Base-by-base conservation (phyloP, 805 yeast species). In the Metschnikowia baotianmanensis region DNA sequence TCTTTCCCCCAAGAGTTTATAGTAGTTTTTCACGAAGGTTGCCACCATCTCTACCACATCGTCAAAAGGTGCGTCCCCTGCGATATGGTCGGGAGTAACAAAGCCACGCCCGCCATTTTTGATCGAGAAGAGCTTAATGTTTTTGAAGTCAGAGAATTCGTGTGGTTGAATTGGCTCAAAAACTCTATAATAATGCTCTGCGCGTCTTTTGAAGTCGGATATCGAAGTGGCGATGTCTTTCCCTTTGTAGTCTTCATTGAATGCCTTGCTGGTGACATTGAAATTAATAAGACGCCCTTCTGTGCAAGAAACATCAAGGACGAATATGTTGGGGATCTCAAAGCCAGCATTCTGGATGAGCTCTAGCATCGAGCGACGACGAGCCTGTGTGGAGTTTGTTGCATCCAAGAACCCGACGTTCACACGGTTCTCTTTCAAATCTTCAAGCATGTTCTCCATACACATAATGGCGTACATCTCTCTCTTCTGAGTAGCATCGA, bases 231-330 rank as follows among this genome's bases (percentile, higher is more conserved):
- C 70, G 48, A 78, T 76, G 31, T 77, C 74, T 48, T 68, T 66
- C 34, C 73, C 72, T 39, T 57, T 62, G 57, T 83, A 83, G 56
- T 83, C 90, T 27, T 69, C 72, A 53, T 81, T 82, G 38, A 63
- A 67, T 0, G 88, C 74, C 57, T 83, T 83, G 37, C 78, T 76
- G 51, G 76, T 80, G 39, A 83, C 79, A 59, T 83, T 83, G 58
- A 58, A 83, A 43, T 75, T 67, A 50, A 81, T 61, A 22, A 80
- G 68, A 13, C 67, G 67, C 22, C 59, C 58, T 54, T 80, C 76
- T n/a, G 68, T 59, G 52, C 86, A 80, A 47, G 76, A 71, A 21
- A 83, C 74, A 54, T 83, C 85, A 30, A 83, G 61, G 7, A 83
- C 66, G 11, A 80, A 56, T 3, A 84, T 72, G 33, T 71, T 69